Evolutionary conservation across 805 yeast species (phyloP), one percentile per base, ranked within the genome.

Genomic region (Kuraishia piskuri): DNA sequence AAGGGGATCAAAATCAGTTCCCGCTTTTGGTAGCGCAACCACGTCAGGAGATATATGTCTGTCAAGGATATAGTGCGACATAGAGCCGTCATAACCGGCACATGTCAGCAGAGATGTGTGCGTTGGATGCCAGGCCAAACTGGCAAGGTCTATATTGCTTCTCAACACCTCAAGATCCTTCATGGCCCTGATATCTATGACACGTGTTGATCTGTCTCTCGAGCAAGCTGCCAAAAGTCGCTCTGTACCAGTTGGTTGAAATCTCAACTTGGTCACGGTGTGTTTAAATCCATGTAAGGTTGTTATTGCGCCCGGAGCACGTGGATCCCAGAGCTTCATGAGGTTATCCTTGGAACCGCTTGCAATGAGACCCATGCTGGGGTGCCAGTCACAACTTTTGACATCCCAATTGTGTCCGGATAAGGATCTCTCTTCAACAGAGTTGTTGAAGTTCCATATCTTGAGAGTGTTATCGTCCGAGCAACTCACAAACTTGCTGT

Each of bases 331-430:
- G 23, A 94, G 73, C 69, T 91, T 90, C 50, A 94, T 80, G 59
- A 90, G 72, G 68, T 95, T 95, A 69, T 94, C 99, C 66, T 95
- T 94, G 0, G 98, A 94, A 0, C 97, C 99, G 57, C 91, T 80
- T 0, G 87, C 97, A 51, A 94, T 77, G 24, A 94, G 74, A 0
- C 97, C 97, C 68, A 89, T 71, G 12, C 78, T 75, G 4, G 96
- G 88, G 68, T 94, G 99, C 99, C 99, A 94, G 68, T 94, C 98
- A 52, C 95, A 88, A 53, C 91, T 83, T 65, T 94, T 94, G 22
- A 94, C 97, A 69, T 94, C 99, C 99, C 99, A 94, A 66, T 95
- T 96, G 69, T 94, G 99, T 1, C 98, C 98, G 22, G 83, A 77
- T 53, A 94, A 73, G 0, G 81, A 75, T 50, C 88, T 71, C 64